Evolutionary conservation across 306 rosid genomes (phyloP).

Genomic region (Fragaria vesca): DNA sequence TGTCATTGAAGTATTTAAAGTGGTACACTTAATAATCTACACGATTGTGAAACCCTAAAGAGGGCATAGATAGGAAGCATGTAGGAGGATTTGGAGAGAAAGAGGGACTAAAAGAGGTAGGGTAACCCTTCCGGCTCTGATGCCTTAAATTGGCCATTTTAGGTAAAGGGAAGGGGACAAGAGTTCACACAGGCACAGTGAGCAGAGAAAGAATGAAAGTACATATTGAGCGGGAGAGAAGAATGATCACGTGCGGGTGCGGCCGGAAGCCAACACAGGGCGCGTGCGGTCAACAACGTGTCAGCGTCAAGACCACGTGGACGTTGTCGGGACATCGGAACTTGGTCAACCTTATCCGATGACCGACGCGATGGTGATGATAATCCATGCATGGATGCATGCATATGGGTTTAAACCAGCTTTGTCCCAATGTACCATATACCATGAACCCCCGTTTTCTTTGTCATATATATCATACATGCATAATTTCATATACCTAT

Average conservation of each 20-base stretch:
- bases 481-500: too few species aligned
- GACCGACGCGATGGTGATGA: neutral
- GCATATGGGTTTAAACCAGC: neutral
- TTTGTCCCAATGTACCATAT: neutral
- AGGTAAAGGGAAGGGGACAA: too few species aligned
- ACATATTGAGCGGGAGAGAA: neutral
- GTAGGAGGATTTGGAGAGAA: too few species aligned
- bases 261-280: neutral
- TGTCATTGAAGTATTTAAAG: too few species aligned
- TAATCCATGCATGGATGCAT: neutral
- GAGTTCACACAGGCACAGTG: too few species aligned
- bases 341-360: conserved; percentile 37
- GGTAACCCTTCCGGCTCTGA: too few species aligned
- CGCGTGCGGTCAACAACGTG: conserved; percentile 23
- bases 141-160: too few species aligned
- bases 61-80: too few species aligned
- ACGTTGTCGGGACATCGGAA: conserved; percentile 29
- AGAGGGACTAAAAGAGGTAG: too few species aligned
- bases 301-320: conserved; percentile 26
- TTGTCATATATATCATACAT: neutral
- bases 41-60: too few species aligned
- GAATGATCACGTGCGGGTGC: conserved; percentile 16
- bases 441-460: neutral
- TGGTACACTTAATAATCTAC: too few species aligned
- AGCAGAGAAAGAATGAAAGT: neutral